Base-by-base conservation (phyloP, 106 monocot species). In the Dendrobium catenatum region DNA sequence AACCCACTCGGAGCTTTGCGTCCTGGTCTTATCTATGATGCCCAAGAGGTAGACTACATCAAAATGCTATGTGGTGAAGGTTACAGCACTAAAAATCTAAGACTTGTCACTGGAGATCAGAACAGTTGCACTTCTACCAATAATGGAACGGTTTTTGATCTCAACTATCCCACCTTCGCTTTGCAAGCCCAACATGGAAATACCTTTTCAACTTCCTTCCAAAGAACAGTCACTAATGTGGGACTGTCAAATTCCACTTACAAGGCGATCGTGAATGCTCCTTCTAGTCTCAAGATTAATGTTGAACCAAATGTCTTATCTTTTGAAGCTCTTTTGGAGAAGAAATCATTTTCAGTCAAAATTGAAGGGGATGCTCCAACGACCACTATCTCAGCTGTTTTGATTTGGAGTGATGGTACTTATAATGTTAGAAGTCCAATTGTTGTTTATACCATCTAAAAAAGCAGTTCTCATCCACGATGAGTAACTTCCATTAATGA, bases 351-450 rank as follows among this genome's bases (percentile, higher is more conserved):
- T 24, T 55, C 13, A 0, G 56, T 87, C 44, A 84, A 47, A n/a
- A 79, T 89, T 46, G 73, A 66, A 20, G 86, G 88, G 9, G 67
- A 22, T 2, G 40, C 41, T 18, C 7, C 40, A 13, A 9, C 8
- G 24, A 5, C 76, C 4, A 13, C 46, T 7, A 0, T 81, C 0
- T 85, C 87, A 8, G 91, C 81, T 17, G 81, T 82, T 2, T 70
- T 91, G 55, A 20, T 58, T 4, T 87, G 86, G 89, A 46, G 26
- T 41, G 87, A 91, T 44, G 85, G 82, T 0, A 31, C 20, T 31
- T 79, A 83, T 59, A 18, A 31, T 13, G 89, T 92, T 27, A 85
- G 89, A 59, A 91, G 85, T 27, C 87, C 89, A 15, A 83, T 92
- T 16, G 68, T 85, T 20, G 84, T 85, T 47, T 78, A 80, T 27